Base-by-base conservation (phyloP, 2,329 filamentous ascomycete genomes). In the Botryotinia narcissicola region DNA sequence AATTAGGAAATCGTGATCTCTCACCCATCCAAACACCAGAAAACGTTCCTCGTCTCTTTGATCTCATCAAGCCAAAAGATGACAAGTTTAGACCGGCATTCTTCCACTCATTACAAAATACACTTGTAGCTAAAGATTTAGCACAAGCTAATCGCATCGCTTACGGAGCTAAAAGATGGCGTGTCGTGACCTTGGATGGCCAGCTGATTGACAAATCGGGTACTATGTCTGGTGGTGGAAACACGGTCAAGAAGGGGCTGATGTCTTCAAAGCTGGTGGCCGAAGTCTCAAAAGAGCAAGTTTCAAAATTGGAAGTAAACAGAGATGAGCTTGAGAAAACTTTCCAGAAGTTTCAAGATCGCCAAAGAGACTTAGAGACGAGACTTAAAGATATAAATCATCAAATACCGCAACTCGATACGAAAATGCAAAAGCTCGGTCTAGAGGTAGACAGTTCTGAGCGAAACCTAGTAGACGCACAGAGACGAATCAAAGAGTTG, bases 191-290 rank as follows among this genome's bases (percentile, higher is more conserved):
- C 0, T 88, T 99, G 3, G 94, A 95, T 75, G 96, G 96, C 67
- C 95, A 98, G 82, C 87, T 99, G 70, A 98, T 99, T 77, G 96
- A 99, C 84, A 97, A 97, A 81, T 98, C 95, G 1, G 96, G 96
- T 86, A 98, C 96, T 51, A 98, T 99, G 96, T 97, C 93, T 74
- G 96, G 96, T 85, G 96, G 96, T 86, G 96, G 96, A 73, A 95
- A 90, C 63, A 93, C 93, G 25, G 93, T 96, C 73, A 95, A 95
- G 78, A 94, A 91, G 80, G 97, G 97, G 0, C 90, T 94, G 73
- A 99, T 99, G 97, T 98, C 95, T 0, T 97, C 95, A 18, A 98
- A 97, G 83, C 90, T 97, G 63, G 91, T 93, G n/a, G 89, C 93
- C 1, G 94, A 97, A 73, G 92, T 92, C 25, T 92, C 90, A 70